phyloP scores from a whole-genome alignment of 495 filamentous ascomycete species.

The Ascodesmis nigricans region DNA sequence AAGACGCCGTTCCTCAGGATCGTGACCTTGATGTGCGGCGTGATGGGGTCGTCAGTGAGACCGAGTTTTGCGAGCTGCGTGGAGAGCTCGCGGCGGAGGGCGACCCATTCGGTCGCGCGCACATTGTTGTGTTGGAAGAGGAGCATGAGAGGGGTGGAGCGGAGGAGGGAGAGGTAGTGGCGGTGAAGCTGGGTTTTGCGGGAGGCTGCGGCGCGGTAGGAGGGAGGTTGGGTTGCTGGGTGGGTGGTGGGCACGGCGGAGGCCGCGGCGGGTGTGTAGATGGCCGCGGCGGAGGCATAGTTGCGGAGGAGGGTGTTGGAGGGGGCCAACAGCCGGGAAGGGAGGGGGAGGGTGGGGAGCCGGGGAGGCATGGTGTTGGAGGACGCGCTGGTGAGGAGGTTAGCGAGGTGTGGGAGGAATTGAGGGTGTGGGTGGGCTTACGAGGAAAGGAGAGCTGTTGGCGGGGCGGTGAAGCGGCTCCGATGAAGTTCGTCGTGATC shows the following conservation, averaged over 20 bases:
- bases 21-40: constrained; percentile 45
- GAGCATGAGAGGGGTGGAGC: constrained; percentile 67
- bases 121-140: constrained; percentile 97
- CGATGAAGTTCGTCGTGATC: too few species aligned
- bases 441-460: too few species aligned
- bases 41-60: constrained; percentile 14
- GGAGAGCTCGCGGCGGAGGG: constrained; percentile 59
- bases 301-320: constrained; percentile 57
- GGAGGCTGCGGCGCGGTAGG: constrained; percentile 59
- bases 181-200: constrained; percentile 90
- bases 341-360: constrained; percentile 6
- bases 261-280: constrained; percentile 1
- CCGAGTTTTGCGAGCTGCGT: constrained; percentile 41
- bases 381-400: too few species aligned
- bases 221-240: constrained; percentile 70
- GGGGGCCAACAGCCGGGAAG: constrained; percentile 11
- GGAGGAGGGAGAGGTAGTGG: constrained; percentile 79
- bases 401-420: too few species aligned
- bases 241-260: constrained; percentile 25
- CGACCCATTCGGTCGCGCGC: constrained; percentile 65
- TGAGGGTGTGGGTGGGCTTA: too few species aligned
- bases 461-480: too few species aligned
- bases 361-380: constrained; percentile 14
- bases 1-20: constrained; percentile 79
- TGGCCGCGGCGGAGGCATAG: constrained; percentile 13